Evolutionary conservation across 441 rosid species (phyloP), one percentile per base, ranked within the genome.

Genomic region (Codiaeum variegatum): DNA sequence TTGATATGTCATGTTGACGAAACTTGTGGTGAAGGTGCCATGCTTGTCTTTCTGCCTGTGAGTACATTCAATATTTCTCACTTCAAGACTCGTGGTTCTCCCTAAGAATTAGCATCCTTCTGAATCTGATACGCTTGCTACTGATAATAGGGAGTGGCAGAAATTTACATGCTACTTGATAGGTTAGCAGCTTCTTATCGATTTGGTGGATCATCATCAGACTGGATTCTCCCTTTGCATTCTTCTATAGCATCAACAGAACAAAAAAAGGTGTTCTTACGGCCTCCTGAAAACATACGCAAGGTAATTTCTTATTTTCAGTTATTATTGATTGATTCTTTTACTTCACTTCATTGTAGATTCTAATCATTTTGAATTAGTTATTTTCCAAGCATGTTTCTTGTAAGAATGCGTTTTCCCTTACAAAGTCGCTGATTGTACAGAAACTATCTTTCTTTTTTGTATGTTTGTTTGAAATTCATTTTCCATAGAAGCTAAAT

Each of bases 161-260:
- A 94, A 84, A 94, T 92, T 73, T 73, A 90, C 70, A 78, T 74
- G 81, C 80, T 94, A 77, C 83, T 84, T 49, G 97, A 92, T 85
- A 88, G 88, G 75, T 82, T 94, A 81, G 83, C 84, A 76, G 95
- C 88, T 79, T 87, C 97, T 74, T 90, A 89, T 80, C 93, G 84
- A 66, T 94, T 92, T 85, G 87, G 95, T 78, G 98, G 97, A 66
- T 75, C 82, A 76, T 84, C 93, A 62, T 86, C 88, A 49, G 91
- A 94, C 73, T 94, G 97, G 98, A 82, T 92, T 79, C 89, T 92
- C 74, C 96, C 97, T 73, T 78, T 92, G 78, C 98, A 94, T 86
- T 92, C 98, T 62, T 90, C 95, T 61, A 73, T 90, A 75, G 88
- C 97, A 70, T 84, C 98, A 65, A 74, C 78, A 54, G 97, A 90